Evolutionary conservation across 1,284 basidiomycete species (phyloP).

Genomic region (Ceratobasidium sp.): DNA sequence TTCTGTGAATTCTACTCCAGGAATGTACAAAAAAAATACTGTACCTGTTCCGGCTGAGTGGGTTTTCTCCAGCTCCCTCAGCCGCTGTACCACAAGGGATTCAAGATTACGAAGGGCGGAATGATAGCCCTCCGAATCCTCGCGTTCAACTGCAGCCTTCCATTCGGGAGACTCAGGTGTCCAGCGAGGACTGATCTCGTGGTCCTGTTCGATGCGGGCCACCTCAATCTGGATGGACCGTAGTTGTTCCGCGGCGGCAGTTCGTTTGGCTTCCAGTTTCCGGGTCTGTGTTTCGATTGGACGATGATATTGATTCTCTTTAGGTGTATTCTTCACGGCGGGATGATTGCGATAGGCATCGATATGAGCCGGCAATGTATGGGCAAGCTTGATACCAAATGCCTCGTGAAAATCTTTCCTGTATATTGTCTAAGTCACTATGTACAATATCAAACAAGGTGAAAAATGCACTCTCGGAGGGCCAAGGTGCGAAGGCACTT

Average conservation of each 20-base stretch:
- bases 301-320: background rate
- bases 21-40: background rate
- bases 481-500: slow-evolving; percentile 3
- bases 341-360: background rate
- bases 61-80: slow-evolving; percentile 41
- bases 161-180: slow-evolving; percentile 35
- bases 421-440: background rate
- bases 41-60: slow-evolving; percentile 31
- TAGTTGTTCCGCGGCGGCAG: background rate
- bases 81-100: slow-evolving; percentile 32
- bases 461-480: no score
- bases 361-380: background rate
- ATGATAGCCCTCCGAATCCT: slow-evolving; percentile 17
- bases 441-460: no score
- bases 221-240: background rate
- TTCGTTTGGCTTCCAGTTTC: background rate
- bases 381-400: background rate
- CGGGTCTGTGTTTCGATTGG: background rate
- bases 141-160: slow-evolving; percentile 27
- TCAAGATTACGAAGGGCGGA: slow-evolving; percentile 45
- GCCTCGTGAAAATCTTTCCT: background rate
- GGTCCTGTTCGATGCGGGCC: background rate
- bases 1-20: background rate
- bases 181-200: slow-evolving; percentile 8
- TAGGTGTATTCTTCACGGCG: background rate